Base-by-base conservation (phyloP, 208 protist species). In the Crithidia thermophila region DNA sequence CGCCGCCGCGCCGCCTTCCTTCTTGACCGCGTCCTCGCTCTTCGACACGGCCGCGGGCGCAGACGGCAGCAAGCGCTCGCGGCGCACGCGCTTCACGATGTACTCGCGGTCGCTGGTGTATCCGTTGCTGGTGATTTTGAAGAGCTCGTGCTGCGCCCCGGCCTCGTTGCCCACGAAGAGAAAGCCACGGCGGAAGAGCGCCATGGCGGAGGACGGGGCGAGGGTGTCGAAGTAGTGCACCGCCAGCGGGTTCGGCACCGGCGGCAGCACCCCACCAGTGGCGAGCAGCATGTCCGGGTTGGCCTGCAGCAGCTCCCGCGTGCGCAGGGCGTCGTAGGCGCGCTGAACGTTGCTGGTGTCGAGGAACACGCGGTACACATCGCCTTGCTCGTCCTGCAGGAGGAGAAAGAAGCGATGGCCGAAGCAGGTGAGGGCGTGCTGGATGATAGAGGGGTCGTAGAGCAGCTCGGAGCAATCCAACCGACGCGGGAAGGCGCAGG, bases 201-300 rank as follows among this genome's bases (percentile, higher is more conserved):
- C 86, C 52, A 99, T 78, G 10, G 80, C 64, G 18, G 69, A 91
- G 4, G 96, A 81, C 1, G 93, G 69, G 13, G 98, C 91, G 8
- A 99, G 79, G 0, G 98, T 99, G 62, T 99, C 99, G 73, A 99
- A 99, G 83, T 99, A 99, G 30, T 86, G 75, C 31, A 99, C 79
- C 9, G 77, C 67, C 0, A 99, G 73, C 13, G 77, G 72, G 50
- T 85, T 92, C n/a, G 78, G 72, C 40, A 88, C 78, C 4, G 78
- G 59, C 13, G 71, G 47, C 31, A 73, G 47, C 10, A 58, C 43
- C 37, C 75, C 46, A 36, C 66, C 45, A 37, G 61, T 67, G 0
- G 68, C 33, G 10, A 39, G 37, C 3, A 60, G 43, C 28, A 75
- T 14, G 31, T 56, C 67, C 5, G 66, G 64, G 55, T 72, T 74